Percentiles rank a stretch among this genome's conserved stretches.
Conservation (phyloP, 208 protist genomes). For the Lotmaria passim region DNA sequence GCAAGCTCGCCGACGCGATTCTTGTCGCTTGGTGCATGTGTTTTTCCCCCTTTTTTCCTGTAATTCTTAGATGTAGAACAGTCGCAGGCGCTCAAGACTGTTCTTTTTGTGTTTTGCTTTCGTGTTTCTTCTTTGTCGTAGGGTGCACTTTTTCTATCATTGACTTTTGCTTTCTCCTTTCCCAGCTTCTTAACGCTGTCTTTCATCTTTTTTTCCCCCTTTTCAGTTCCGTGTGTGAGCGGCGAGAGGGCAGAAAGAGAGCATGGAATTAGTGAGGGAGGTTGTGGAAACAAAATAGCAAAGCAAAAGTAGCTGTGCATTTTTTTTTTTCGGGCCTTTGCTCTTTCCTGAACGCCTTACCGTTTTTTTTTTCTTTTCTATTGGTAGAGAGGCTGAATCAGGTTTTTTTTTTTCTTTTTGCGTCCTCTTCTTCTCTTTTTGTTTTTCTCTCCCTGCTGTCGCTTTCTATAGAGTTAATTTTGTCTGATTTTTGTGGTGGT, state of each 20-base stretch:
- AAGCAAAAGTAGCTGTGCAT: slow-evolving; percentile 18
- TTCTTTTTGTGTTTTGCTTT: background rate
- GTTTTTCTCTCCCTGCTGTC: slow-evolving; percentile 15
- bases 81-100: background rate
- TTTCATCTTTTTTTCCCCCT: no score
- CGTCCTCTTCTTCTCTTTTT: slow-evolving; percentile 4
- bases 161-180: background rate
- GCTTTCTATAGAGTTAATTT: slow-evolving; percentile 8
- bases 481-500: slow-evolving; percentile 12
- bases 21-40: slow-evolving; percentile 1
- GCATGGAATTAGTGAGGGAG: no score
- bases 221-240: no score
- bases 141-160: background rate
- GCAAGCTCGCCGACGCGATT: background rate
- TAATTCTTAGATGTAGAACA: slow-evolving; percentile 23
- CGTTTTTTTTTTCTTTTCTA: slow-evolving; percentile 1
- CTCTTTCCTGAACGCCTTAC: background rate
- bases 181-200: background rate
- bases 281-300: background rate
- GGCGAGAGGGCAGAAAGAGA: background rate
- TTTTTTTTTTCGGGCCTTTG: slow-evolving; percentile 1
- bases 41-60: slow-evolving; percentile 6
- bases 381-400: background rate
- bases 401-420: slow-evolving; percentile 21
- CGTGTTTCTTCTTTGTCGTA: background rate